Conservation (phyloP, 441 rosid genomes). For the Pelargonium citronellum region DNA sequence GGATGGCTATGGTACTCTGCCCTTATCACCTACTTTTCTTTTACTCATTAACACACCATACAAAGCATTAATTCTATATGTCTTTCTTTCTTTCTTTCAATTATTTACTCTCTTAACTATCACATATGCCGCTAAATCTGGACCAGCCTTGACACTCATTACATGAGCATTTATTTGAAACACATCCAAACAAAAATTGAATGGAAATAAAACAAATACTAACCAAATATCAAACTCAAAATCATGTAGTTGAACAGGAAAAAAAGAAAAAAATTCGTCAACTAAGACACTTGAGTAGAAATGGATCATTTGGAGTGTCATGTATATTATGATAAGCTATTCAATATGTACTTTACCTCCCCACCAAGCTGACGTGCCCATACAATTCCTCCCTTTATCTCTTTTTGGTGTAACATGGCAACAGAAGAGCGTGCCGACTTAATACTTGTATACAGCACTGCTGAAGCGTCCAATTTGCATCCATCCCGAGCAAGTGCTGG, state of each 20-base stretch:
- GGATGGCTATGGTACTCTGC: background rate
- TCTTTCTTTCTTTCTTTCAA: too few species aligned
- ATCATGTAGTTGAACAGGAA: background rate
- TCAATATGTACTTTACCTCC: slow-evolving; percentile 51
- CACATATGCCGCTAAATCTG: background rate
- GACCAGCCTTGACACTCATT: background rate
- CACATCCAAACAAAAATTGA: background rate
- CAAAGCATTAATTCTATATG: too few species aligned
- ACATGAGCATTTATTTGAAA: background rate
- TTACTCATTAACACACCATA: background rate
- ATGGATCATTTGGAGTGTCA: slow-evolving; percentile 6
- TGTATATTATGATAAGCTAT: background rate
- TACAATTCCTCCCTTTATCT: slow-evolving; percentile 50
- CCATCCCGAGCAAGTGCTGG: slow-evolving; percentile 93
- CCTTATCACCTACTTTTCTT: background rate
- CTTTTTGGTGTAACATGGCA: slow-evolving; percentile 57
- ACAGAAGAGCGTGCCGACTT: slow-evolving; percentile 69
- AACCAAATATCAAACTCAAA: background rate
- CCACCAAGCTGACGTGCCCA: slow-evolving; percentile 99
- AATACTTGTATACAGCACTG: slow-evolving; percentile 75
- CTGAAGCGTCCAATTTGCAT: slow-evolving; percentile 79
- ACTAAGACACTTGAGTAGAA: background rate
- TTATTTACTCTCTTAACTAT: background rate
- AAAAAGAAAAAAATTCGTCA: background rate
- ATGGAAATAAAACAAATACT: background rate